Percentiles rank a stretch among this genome's conserved stretches.
phyloP scores from a whole-genome alignment of 2,329 filamentous ascomycete species.

The Nigrospora oryzae region DNA sequence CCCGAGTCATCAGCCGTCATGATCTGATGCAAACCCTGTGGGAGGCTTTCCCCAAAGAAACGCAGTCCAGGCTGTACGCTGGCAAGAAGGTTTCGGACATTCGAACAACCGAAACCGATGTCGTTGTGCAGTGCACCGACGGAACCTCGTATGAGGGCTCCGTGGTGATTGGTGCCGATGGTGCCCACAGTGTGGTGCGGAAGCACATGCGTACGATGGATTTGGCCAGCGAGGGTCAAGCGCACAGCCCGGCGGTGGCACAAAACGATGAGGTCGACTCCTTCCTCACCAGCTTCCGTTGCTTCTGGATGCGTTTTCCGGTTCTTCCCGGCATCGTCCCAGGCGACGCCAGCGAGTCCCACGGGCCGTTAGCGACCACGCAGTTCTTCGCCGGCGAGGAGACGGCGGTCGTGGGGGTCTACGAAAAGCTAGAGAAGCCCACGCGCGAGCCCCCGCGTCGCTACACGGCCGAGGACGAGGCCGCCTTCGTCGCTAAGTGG shows the following conservation, averaged over 20 bases:
- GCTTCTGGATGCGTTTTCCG: constrained; percentile 25
- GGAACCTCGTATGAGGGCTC: constrained; percentile 23
- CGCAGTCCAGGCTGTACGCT: constrained; percentile 18
- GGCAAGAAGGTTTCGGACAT: constrained; percentile 6
- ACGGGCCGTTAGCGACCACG: constrained; percentile 13
- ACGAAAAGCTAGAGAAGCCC: constrained; percentile 17
- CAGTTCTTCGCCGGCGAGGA: constrained; percentile 21
- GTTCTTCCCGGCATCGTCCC: constrained; percentile 6
- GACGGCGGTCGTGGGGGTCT: constrained; percentile 22
- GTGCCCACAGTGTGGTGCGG: constrained; percentile 27
- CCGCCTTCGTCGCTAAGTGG: constrained; percentile 17
- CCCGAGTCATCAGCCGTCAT: constrained; percentile 23
- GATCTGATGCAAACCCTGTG: constrained; percentile 24
- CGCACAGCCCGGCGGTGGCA: background rate
- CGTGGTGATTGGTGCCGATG: constrained; percentile 32
- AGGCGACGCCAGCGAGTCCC: constrained; percentile 21
- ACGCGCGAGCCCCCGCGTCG: constrained; percentile 11
- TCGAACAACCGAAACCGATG: background rate
- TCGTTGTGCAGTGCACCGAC: constrained; percentile 17
- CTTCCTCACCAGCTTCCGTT: constrained; percentile 21
- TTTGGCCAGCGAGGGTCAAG: background rate
- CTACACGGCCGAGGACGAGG: constrained; percentile 17
- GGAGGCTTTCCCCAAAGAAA: constrained; percentile 14
- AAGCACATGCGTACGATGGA: constrained; percentile 17
- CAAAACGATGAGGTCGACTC: constrained; percentile 17